Conservation (phyloP, 306 rosid species). For the Rosa persica region DNA sequence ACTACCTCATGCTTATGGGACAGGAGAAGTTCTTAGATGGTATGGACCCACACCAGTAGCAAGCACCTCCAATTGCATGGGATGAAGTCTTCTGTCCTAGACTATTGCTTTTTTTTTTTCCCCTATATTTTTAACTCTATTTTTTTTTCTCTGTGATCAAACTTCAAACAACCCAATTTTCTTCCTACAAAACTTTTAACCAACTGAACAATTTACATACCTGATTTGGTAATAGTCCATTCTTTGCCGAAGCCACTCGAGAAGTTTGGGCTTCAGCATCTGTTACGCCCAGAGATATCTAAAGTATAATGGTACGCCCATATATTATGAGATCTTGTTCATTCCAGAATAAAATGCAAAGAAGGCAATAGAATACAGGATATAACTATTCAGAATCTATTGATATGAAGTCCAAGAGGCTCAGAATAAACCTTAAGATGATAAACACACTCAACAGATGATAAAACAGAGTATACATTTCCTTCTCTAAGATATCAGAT, state of each 20-base stretch:
- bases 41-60: background rate
- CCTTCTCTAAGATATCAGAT: background rate
- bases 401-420: background rate
- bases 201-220: slow-evolving; percentile 8
- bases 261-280: slow-evolving; percentile 31
- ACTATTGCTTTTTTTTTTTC: background rate
- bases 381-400: background rate
- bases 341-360: background rate
- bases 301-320: background rate
- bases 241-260: slow-evolving; percentile 13
- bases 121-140: background rate
- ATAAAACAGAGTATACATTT: background rate
- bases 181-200: background rate
- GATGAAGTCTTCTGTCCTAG: background rate
- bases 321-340: background rate
- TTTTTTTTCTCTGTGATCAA: background rate
- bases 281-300: slow-evolving; percentile 11
- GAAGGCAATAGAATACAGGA: background rate
- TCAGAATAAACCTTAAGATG: background rate
- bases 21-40: background rate
- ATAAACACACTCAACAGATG: background rate
- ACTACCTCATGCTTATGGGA: background rate
- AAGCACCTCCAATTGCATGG: background rate
- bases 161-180: background rate
- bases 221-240: slow-evolving; percentile 16